A percentile compares a stretch with the other conserved stretches of the same genome.
phyloP scores from a whole-genome alignment of 805 yeast species.

The Schizosaccharomyces cryophilus region DNA sequence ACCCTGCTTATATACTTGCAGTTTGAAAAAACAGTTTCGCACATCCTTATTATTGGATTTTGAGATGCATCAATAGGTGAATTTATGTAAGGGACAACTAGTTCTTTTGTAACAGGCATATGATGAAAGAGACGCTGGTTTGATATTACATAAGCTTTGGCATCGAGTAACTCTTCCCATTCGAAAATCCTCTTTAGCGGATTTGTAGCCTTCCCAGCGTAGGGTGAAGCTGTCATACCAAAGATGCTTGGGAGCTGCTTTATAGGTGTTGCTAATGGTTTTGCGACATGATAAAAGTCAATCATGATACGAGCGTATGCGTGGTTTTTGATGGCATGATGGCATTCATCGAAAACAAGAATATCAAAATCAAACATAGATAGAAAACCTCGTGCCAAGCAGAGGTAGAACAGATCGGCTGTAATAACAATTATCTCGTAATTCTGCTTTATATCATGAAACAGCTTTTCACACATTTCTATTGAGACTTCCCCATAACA shows the following conservation, averaged over 20 bases:
- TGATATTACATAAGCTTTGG: not conserved
- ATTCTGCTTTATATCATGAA: not conserved
- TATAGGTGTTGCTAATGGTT: not conserved
- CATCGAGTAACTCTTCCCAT: not conserved
- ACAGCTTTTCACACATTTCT: not conserved
- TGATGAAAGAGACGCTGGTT: not conserved
- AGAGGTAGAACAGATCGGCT: conserved; percentile 2
- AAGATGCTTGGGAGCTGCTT: conserved; percentile 3
- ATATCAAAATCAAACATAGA: not conserved
- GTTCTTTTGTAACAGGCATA: not conserved
- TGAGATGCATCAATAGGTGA: not conserved
- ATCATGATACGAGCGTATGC: conserved; percentile 4
- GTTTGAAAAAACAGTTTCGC: not conserved
- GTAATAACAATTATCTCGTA: conserved; percentile 4
- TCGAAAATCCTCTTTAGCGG: not conserved
- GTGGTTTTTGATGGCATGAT: conserved; percentile 4
- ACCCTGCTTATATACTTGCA: not conserved
- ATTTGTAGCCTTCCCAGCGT: not conserved
- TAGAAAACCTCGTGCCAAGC: conserved; percentile 2
- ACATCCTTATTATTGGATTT: not conserved
- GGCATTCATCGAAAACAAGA: conserved; percentile 7
- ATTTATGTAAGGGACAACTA: not conserved
- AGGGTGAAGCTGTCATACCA: conserved; percentile 6
- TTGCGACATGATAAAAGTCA: not conserved
- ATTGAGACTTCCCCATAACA: conserved; percentile 3